Evolutionary conservation across 306 rosid genomes (phyloP), one percentile per base, ranked within the genome.

Genomic region (Sicyos edulis): DNA sequence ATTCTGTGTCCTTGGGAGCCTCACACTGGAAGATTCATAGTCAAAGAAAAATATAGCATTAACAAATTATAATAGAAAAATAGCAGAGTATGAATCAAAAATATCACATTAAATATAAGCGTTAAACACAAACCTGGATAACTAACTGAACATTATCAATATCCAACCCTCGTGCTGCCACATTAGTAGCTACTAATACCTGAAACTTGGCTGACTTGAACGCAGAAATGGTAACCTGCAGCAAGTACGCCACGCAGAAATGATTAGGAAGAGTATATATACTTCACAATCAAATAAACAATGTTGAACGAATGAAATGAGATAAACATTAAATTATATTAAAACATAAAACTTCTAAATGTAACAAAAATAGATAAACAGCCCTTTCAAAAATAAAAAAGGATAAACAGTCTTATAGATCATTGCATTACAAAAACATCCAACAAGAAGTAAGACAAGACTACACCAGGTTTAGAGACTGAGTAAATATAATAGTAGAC

Each of bases 81-180:
- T 2, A 10, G 11, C 64, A 6, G 37, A 5, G 13, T 2, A 42
- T 49, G 0, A 24, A 9, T n/a, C 54, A 2, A 22, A 12, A 19
- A 54, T 56, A 24, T 16, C 7, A 5, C 42, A 24, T 11, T 20
- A 72, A 32, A 16, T 6, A 6, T 13, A 2, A 66, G 11, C 16
- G 21, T 26, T 8, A 71, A 10, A 17, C 16, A 64, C 79, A 76
- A 71, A 92, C 96, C 98, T 92, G 96, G 53, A 92, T 90, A 72
- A 92, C 87, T 80, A 92, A 81, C 72, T 90, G 96, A 77, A 90
- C 96, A 54, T 92, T 96, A 80, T 92, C 82, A 79, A 92, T 92
- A 80, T 92, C 98, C 74, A 92, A 79, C 55, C 98, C 98, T 45
- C 98, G 85, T 4, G 98, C 98, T 2, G 96, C 98, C 66, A 92